Evolutionary conservation across 257 asterid species (phyloP), one percentile per base, ranked within the genome.

Genomic region (Cruciata laevipes): DNA sequence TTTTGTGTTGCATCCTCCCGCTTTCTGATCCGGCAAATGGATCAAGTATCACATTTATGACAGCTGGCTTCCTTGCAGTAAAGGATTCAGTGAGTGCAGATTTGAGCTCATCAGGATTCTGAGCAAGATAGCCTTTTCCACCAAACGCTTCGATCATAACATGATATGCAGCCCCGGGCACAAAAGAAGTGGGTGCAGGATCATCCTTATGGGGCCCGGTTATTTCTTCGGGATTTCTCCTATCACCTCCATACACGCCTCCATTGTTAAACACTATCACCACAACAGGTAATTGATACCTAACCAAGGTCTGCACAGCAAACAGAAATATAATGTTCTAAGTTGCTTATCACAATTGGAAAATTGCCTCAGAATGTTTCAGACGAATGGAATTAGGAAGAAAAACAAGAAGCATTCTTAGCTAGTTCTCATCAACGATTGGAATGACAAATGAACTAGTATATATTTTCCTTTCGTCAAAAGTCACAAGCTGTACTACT

Each of bases 181-280:
- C 60, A 20, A 53, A 53, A n/a, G 60, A 53, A 8, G 60, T 53
- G 60, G 60, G 60, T 18, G 60, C 60, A 3, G 60, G 60, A 53
- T 53, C 60, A 53, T 53, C 60, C 60, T 53, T 53, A 53, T 53
- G 60, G 20, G 60, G 60, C 30, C 60, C 60, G 11, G 60, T 53
- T 18, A 53, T n/a, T 53, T 53, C 60, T 53, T 53, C 60, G 12
- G 60, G 60, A 20, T n/a, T 53, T 21, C 60, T 53, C 30, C 60
- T 53, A 53, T 53, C 60, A 53, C 60, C 60, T 53, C 60, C 60
- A 53, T 53, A 53, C 25, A 53, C 60, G 60, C 60, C 60, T 53
- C 60, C 60, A 20, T 53, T 53, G 60, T 53, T 53, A 8, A 53
- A 53, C 5, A 53, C 60, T 53, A 53, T 53, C 6, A 53, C 60